Evolutionary conservation across 2,329 filamentous ascomycete genomes (phyloP).

Genomic region (Alternaria sp.): DNA sequence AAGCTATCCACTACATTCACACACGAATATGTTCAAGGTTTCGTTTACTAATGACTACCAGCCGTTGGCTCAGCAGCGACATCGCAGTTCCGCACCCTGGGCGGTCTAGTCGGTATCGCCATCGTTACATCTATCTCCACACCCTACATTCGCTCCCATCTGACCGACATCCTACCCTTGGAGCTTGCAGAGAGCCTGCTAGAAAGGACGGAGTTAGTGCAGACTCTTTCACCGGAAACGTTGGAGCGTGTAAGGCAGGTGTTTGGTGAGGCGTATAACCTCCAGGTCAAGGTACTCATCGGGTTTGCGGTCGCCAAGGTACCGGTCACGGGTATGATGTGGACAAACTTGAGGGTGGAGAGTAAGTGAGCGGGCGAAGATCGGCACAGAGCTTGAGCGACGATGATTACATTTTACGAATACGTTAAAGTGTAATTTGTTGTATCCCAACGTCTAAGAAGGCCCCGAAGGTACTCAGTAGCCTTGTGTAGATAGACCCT

Average conservation of each 20-base stretch:
- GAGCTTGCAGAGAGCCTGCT: neutral
- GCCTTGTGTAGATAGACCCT: neutral
- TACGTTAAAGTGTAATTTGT: neutral
- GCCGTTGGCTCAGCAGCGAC: conserved; percentile 13
- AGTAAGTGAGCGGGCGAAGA: neutral
- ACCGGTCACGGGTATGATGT: conserved; percentile 13
- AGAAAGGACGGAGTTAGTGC: conserved; percentile 7
- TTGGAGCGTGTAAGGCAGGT: neutral
- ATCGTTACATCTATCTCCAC: conserved; percentile 14
- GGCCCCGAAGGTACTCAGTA: neutral
- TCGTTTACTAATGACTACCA: neutral
- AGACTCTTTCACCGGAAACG: neutral
- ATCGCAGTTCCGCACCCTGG: conserved; percentile 17
- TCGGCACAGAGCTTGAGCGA: neutral
- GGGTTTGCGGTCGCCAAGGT: conserved; percentile 19
- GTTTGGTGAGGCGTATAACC: conserved; percentile 17
- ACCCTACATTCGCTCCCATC: conserved; percentile 9
- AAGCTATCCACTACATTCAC: neutral
- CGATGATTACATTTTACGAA: neutral
- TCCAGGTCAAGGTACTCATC: conserved; percentile 20
- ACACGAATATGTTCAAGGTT: neutral
- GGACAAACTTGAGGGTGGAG: conserved; percentile 8
- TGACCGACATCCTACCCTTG: conserved; percentile 3
- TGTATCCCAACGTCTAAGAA: neutral
- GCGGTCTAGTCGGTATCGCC: conserved; percentile 12